phyloP scores from a whole-genome alignment of 2,329 filamentous ascomycete species.

The Neocucurbitaria cava region DNA sequence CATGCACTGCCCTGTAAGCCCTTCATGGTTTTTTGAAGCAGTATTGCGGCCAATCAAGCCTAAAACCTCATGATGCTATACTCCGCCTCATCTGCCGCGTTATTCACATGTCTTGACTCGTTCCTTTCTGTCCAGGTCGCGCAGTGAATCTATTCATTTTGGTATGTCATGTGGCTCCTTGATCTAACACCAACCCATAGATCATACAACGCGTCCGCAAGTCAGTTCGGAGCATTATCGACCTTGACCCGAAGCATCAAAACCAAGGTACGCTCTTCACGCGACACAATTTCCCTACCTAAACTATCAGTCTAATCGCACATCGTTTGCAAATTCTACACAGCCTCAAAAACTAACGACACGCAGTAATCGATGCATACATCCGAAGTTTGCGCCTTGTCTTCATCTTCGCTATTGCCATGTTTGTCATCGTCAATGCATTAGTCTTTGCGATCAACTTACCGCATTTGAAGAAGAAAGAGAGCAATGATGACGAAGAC shows the following conservation, averaged over 20 bases:
- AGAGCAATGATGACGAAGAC: conserved; percentile 10
- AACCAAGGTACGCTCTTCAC: conserved; percentile 51
- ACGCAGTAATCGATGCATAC: conserved; percentile 49
- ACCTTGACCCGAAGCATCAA: conserved; percentile 54
- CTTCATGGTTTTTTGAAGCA: not conserved
- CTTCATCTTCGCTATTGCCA: conserved; percentile 52
- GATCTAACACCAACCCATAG: conserved; percentile 16
- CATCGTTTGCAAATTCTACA: conserved; percentile 11
- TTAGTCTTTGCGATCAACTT: conserved; percentile 62
- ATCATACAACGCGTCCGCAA: conserved; percentile 58
- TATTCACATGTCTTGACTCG: not conserved
- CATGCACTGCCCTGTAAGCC: not conserved
- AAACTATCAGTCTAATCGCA: not conserved
- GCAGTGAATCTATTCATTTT: too few species aligned
- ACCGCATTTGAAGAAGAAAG: conserved; percentile 51
- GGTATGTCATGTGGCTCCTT: not conserved
- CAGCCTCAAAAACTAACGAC: conserved; percentile 28
- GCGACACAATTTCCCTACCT: not conserved
- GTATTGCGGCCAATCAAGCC: not conserved
- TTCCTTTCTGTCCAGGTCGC: not conserved
- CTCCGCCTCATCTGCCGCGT: conserved; percentile 1
- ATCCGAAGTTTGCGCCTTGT: conserved; percentile 48
- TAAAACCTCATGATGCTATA: not conserved
- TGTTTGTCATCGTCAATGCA: conserved; percentile 59
- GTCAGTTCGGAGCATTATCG: conserved; percentile 57